Evolutionary conservation across 495 filamentous ascomycete genomes (phyloP), one percentile per base, ranked within the genome.

Genomic region (Penicillium odoratum): DNA sequence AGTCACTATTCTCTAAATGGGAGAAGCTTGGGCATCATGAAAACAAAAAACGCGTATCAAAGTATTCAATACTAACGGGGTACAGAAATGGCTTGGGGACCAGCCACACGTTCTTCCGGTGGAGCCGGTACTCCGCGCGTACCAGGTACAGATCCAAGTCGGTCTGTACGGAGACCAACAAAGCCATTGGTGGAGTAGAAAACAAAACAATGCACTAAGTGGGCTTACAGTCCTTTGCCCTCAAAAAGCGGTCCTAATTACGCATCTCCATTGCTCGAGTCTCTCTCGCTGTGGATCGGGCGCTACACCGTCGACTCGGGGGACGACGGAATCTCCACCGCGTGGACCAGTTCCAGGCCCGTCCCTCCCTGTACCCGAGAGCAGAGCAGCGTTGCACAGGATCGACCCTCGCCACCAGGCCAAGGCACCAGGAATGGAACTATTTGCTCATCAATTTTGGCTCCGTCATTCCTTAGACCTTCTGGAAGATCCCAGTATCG

Each of bases 311-410:
- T 26, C 28, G 4, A 30, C 11, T 62, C 66, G 64, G 64, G 66
- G 66, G 52, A 63, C 48, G 43, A 60, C 66, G 66, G 66, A 67
- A 58, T 44, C 58, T 63, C 64, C 64, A 67, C 64, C 36, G 18
- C 42, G 64, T 69, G 66, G 64, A 48, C 57, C 61, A 56, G 48
- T 44, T 62, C 59, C 53, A 69, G 63, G 55, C 64, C 64, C 59
- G 58, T 60, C 58, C 60, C 61, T 62, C 43, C 10, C n/a, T n/a
- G n/a, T 62, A 55, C 56, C 57, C 58, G 54, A 58, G 48, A 58
- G 34, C 45, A 40, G 36, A 45, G 40, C 48, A 55, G 58, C 48
- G 48, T 44, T 47, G 57, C 46, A 44, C 48, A 58, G 42, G 55
- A 61, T 63, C 45, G 49, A 30, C 46, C 46, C 38, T 59, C 58